Evolutionary conservation across 2,329 filamentous ascomycete genomes (phyloP).

Genomic region (Alternaria gansuensis): DNA sequence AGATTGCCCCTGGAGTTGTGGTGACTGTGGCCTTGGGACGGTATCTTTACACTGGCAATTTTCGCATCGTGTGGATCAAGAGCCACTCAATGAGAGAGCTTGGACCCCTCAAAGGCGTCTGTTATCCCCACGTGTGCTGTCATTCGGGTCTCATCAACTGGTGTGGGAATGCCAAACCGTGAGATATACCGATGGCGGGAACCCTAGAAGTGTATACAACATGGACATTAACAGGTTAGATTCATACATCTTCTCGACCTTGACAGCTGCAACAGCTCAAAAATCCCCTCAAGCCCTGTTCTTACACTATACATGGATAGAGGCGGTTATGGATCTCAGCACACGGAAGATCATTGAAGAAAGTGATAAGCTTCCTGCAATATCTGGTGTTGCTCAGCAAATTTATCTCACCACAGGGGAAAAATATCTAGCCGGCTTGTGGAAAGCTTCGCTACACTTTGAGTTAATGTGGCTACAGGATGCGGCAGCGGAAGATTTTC

Average conservation of each 20-base stretch:
- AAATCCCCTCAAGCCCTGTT: neutral
- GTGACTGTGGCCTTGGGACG: neutral
- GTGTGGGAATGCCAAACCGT: neutral
- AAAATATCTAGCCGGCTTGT: neutral
- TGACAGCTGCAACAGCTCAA: neutral
- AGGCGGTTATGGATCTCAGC: neutral
- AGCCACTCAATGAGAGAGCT: neutral
- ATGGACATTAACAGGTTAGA: neutral
- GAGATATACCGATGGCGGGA: neutral
- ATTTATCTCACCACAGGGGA: neutral
- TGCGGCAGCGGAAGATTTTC: neutral
- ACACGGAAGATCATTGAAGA: neutral
- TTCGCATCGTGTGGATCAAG: neutral
- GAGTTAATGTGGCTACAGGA: conserved; percentile 3
- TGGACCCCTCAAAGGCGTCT: neutral
- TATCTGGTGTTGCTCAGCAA: neutral
- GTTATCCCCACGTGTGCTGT: neutral
- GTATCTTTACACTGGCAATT: neutral
- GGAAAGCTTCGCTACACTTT: neutral
- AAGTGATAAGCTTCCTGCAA: conserved; percentile 1
- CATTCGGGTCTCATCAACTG: neutral
- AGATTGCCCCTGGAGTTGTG: neutral
- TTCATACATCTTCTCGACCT: neutral
- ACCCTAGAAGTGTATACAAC: neutral
- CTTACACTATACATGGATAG: neutral